Evolutionary conservation across 2,329 filamentous ascomycete genomes (phyloP).

Genomic region (Aspergillus pseudonomiae): DNA sequence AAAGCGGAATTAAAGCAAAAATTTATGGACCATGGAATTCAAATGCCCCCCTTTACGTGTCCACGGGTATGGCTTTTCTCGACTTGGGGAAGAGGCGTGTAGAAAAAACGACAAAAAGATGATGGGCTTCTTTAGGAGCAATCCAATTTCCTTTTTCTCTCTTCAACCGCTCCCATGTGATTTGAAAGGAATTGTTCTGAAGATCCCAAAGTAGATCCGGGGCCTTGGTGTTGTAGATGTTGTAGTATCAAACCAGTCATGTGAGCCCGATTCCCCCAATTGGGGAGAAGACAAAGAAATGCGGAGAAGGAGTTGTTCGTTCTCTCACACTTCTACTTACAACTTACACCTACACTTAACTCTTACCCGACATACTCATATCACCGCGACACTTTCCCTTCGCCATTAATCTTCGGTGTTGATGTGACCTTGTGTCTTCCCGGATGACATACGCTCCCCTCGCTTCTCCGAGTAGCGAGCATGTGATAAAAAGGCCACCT

Average conservation of each 20-base stretch:
- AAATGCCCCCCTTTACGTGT: slow-evolving; percentile 27
- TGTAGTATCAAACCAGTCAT: not conserved
- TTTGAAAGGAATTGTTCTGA: not conserved
- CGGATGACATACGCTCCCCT: not conserved
- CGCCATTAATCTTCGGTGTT: not conserved
- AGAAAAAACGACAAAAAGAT: slow-evolving; percentile 25
- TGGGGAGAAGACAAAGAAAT: not conserved
- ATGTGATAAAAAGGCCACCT: slow-evolving; percentile 20
- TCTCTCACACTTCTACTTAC: not conserved
- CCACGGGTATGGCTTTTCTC: slow-evolving; percentile 32
- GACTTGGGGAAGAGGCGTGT: slow-evolving; percentile 30
- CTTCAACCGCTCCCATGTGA: not conserved
- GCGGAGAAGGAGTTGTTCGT: not conserved
- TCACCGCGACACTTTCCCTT: not conserved
- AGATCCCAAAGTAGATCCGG: not conserved
- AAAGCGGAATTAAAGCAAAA: slow-evolving; percentile 40
- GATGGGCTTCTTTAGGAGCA: slow-evolving; percentile 21
- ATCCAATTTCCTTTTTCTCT: slow-evolving; percentile 22
- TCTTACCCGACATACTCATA: not conserved
- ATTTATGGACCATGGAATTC: slow-evolving; percentile 36
- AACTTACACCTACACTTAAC: not conserved
- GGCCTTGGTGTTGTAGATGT: not conserved
- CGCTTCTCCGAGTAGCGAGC: slow-evolving; percentile 8
- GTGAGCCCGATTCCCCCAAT: not conserved
- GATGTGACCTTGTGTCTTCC: not conserved